A percentile compares a stretch with the other conserved stretches of the same genome.
These are phyloP conservation scores for Geosmithia putterillii DNA, from an alignment of 2,329 filamentous ascomycete species.

Conservation along the genomic window DNA sequence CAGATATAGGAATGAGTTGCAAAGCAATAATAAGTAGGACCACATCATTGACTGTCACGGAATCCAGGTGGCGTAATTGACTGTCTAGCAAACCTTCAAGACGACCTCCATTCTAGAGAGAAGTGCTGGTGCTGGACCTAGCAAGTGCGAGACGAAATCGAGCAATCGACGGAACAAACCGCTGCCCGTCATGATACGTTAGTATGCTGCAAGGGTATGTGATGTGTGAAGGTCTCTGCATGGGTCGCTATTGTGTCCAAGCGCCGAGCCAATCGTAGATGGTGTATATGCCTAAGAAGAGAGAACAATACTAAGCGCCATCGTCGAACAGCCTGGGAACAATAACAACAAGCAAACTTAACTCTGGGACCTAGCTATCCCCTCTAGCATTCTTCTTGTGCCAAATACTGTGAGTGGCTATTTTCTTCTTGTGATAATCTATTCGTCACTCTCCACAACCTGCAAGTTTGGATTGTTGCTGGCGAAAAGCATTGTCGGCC, in stretches of 20 bases:
- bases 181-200: no score
- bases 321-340: conserved; percentile 2
- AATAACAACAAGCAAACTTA: conserved; percentile 2
- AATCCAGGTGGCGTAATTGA: background rate
- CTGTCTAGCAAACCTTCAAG: background rate
- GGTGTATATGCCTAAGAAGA: background rate
- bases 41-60: background rate
- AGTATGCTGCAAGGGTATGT: no score
- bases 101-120: background rate
- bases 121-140: background rate
- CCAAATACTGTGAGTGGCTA: background rate
- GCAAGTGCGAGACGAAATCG: background rate
- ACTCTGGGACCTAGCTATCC: background rate
- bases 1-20: background rate
- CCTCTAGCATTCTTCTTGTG: conserved; percentile 1
- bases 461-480: background rate
- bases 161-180: background rate
- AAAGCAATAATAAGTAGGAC: background rate
- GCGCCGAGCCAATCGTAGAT: background rate
- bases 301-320: conserved; percentile 3
- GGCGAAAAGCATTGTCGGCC: background rate
- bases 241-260: conserved; percentile 1
- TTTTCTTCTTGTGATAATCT: background rate
- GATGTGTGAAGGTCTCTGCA: no score
- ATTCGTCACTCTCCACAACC: background rate